Evolutionary conservation across 148 eudicot genomes (phyloP).

Genomic region (Fagopyrum homotropicum): DNA sequence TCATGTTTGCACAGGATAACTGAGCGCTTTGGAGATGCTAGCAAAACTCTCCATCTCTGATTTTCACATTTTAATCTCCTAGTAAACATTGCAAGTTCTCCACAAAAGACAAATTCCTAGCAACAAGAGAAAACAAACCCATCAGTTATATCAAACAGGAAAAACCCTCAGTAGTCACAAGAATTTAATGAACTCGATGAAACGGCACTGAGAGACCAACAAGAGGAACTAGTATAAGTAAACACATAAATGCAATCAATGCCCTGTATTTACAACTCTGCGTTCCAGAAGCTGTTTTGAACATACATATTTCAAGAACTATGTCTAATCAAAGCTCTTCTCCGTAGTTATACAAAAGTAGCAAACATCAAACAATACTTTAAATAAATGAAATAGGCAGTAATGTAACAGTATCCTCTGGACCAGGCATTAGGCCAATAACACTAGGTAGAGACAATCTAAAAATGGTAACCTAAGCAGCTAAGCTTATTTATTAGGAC

Average conservation of each 20-base stretch:
- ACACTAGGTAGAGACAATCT: not conserved
- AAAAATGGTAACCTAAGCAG: not conserved
- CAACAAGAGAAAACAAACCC: slow-evolving; percentile 4
- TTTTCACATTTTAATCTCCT: slow-evolving; percentile 48
- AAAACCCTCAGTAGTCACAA: not conserved
- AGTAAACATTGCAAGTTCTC: slow-evolving; percentile 57
- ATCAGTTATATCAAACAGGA: slow-evolving; percentile 8
- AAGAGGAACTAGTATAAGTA: not conserved
- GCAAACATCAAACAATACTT: not conserved
- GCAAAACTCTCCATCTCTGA: slow-evolving; percentile 48
- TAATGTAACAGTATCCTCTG: not conserved
- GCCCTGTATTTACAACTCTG: not conserved
- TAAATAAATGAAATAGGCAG: not conserved
- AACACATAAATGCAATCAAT: not conserved
- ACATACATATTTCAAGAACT: not conserved
- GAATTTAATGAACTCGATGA: not conserved
- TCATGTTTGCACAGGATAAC: slow-evolving; percentile 25
- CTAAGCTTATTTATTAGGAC: not conserved
- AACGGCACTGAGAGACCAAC: not conserved
- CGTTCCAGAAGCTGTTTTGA: not conserved
- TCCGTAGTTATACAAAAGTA: not conserved
- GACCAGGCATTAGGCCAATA: not conserved
- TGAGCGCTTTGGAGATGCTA: slow-evolving; percentile 33
- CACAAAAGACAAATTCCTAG: slow-evolving; percentile 22
- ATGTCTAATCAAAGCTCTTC: not conserved